These are phyloP conservation scores for Neurospora sp. DNA, from an alignment of 2,329 filamentous ascomycete genomes.

Conservation along the genomic window DNA sequence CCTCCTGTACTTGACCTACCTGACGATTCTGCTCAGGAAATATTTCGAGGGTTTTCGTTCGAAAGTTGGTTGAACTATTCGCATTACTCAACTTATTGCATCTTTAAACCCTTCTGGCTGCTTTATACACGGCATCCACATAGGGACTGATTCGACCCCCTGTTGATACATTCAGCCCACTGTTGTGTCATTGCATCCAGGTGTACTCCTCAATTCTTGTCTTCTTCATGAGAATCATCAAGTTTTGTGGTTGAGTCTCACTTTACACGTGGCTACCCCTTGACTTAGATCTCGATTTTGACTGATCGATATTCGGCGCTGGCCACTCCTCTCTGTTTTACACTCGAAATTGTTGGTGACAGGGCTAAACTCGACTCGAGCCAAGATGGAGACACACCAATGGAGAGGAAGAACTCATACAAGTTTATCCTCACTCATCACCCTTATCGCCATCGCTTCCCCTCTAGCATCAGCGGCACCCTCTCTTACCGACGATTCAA, in stretches of 20 bases:
- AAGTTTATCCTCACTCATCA: slow-evolving; percentile 9
- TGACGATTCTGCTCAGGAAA: not conserved
- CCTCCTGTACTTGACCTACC: not conserved
- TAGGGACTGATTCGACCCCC: not conserved
- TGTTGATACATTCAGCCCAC: not conserved
- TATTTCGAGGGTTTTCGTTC: not conserved
- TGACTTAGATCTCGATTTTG: not conserved
- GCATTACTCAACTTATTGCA: not conserved
- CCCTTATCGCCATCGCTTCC: slow-evolving; percentile 10
- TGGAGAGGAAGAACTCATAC: slow-evolving; percentile 3
- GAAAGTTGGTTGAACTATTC: not conserved
- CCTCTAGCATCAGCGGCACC: slow-evolving; percentile 10
- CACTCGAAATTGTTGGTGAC: not conserved
- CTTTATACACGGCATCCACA: not conserved
- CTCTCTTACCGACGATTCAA: slow-evolving; percentile 21
- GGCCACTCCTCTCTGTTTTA: not conserved
- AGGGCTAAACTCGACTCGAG: not conserved
- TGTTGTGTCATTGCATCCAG: not conserved
- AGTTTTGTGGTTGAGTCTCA: not conserved
- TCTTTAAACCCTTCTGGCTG: not conserved
- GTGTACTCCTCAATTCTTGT: not conserved
- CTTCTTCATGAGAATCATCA: not conserved
- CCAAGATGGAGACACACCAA: slow-evolving; percentile 3
- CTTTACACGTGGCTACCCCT: not conserved
- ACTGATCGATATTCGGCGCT: not conserved